phyloP scores from a whole-genome alignment of 192 early-diverging fungal genomes.

The Linnemannia elongata region DNA sequence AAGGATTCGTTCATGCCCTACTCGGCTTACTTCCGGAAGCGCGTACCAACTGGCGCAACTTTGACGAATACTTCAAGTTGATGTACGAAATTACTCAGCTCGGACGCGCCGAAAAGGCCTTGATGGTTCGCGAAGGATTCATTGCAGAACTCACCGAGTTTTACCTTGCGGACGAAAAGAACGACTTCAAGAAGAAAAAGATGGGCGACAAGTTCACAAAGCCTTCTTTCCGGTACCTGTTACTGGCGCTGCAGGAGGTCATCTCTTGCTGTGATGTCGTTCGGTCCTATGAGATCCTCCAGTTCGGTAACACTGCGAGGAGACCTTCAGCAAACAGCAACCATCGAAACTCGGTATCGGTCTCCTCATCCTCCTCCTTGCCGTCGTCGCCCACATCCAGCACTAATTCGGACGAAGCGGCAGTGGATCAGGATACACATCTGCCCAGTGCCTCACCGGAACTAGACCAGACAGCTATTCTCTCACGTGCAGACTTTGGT shows the following conservation, averaged over 20 bases:
- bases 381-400: conserved; percentile 26
- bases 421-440: conserved; percentile 12
- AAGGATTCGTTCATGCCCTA: conserved; percentile 30
- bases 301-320: background rate
- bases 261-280: conserved; percentile 44
- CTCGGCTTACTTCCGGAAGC: conserved; percentile 53
- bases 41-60: conserved; percentile 57
- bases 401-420: conserved; percentile 27
- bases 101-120: conserved; percentile 43
- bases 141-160: conserved; percentile 52
- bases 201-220: conserved; percentile 67
- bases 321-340: background rate
- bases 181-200: conserved; percentile 52
- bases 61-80: conserved; percentile 62
- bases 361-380: conserved; percentile 18
- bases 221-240: conserved; percentile 55
- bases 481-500: conserved; percentile 28
- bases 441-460: conserved; percentile 10
- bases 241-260: conserved; percentile 48
- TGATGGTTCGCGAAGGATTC: conserved; percentile 55
- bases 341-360: conserved; percentile 13
- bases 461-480: background rate
- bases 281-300: conserved; percentile 25
- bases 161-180: conserved; percentile 55
- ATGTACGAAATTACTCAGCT: conserved; percentile 55